Conservation (phyloP, 495 filamentous ascomycete species). For the Venustampulla echinocandica region DNA sequence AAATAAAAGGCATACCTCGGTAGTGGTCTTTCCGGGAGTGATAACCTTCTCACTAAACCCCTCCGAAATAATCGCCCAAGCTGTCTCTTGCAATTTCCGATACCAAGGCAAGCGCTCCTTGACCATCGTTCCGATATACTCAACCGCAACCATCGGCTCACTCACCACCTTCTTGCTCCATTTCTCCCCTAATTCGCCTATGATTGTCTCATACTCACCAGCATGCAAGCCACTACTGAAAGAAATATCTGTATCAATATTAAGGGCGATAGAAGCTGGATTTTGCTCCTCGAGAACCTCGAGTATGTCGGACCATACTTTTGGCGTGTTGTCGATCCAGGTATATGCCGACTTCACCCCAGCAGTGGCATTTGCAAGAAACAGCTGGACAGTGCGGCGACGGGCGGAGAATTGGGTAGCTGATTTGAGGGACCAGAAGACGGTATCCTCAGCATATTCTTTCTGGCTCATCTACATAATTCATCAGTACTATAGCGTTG, state of each 20-base stretch:
- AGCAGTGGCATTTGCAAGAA: conserved; percentile 27
- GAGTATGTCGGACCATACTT: conserved; percentile 29
- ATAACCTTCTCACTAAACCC: conserved; percentile 37
- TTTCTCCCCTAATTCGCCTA: conserved; percentile 24
- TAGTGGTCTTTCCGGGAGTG: conserved; percentile 32
- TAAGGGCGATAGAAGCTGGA: conserved; percentile 31
- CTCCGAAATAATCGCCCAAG: conserved; percentile 39
- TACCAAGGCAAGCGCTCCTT: conserved; percentile 32
- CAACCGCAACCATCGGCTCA: conserved; percentile 35
- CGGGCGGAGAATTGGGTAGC: conserved; percentile 36
- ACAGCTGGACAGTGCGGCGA: conserved; percentile 35
- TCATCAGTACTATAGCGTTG: background rate
- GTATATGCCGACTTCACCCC: conserved; percentile 16
- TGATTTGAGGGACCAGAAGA: conserved; percentile 39
- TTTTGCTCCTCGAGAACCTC: conserved; percentile 25
- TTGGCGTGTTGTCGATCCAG: conserved; percentile 37
- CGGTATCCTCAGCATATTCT: conserved; percentile 41
- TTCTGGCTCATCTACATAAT: conserved; percentile 34
- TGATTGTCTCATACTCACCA: conserved; percentile 31
- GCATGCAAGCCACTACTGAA: conserved; percentile 37
- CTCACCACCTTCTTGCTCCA: conserved; percentile 30
- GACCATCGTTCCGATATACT: conserved; percentile 36
- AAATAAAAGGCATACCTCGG: conserved; percentile 24
- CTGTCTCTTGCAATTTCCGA: conserved; percentile 34
- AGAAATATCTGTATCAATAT: conserved; percentile 31